Base-by-base conservation (phyloP, 2,329 filamentous ascomycete species). In the Exophiala bonariae region DNA sequence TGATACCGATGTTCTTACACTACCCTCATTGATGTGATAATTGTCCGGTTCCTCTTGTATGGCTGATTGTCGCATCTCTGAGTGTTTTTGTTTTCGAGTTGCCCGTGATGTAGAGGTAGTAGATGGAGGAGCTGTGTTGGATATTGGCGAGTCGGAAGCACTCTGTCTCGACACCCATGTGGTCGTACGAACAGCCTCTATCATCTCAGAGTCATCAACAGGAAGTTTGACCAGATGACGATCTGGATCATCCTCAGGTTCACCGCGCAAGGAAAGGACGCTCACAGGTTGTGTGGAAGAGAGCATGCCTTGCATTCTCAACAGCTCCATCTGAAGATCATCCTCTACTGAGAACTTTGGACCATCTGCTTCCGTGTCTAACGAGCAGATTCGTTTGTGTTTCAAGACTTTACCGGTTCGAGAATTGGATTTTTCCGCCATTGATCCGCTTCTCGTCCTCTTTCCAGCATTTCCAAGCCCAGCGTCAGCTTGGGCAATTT, bases 361-460 rank as follows among this genome's bases (percentile, higher is more conserved):
- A 60, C 57, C 67, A 4, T 75, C 73, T 28, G 68, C 70, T 22
- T 71, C 71, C 4, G 92, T 96, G 18, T 89, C 91, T 78, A 95
- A 88, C 8, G 92, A 96, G 90, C 91, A 96, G 0, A 89, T 95
- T 49, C 92, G 78, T 69, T 95, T 93, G 70, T 96, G 90, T 67
- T 95, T 96, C 19, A 82, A 80, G 1, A 87, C 81, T 66, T 96
- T 96, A 13, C 86, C 86, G 2, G 86, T 83, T 47, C 88, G 76
- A 42, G 65, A 83, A 6, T 47, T 17, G 5, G 52, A 41, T 16
- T 57, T 51, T 44, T 69, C 71, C 14, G 74, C 71, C 8, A 76
- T 69, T 1, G 78, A 76, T 18, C 72, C 73, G 56, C 72, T 78
- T 61, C 81, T 76, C 63, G 83, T 83, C 45, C 80, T 73, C 63